phyloP scores from a whole-genome alignment of 2,329 filamentous ascomycete genomes.

The Lachnum nothofagi region DNA sequence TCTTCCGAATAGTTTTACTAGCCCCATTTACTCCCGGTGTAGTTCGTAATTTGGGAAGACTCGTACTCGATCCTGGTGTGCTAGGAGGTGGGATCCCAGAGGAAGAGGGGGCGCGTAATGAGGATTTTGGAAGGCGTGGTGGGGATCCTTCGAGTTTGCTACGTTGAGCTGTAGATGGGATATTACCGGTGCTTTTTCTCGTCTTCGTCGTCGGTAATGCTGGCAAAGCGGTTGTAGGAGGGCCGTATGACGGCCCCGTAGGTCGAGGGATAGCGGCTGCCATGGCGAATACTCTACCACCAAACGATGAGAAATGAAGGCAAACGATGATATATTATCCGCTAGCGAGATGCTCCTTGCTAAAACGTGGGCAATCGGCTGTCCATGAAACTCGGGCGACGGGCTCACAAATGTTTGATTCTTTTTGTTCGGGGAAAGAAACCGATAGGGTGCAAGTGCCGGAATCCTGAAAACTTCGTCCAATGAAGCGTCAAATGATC shows the following conservation, averaged over 20 bases:
- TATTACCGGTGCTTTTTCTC: constrained; percentile 57
- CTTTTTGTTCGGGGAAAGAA: constrained; percentile 11
- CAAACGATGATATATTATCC: constrained; percentile 15
- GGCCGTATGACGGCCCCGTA: constrained; percentile 63
- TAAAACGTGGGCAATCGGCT: constrained; percentile 12
- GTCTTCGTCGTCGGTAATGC: constrained; percentile 69
- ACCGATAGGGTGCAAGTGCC: constrained; percentile 7
- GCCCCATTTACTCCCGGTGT: constrained; percentile 52
- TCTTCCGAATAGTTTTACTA: constrained; percentile 72
- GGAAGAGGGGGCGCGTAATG: constrained; percentile 55
- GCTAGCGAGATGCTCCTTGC: constrained; percentile 17
- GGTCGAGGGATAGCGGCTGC: constrained; percentile 41
- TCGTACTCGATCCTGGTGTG: constrained; percentile 45
- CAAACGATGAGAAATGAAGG: constrained; percentile 4
- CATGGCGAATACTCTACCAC: constrained; percentile 16
- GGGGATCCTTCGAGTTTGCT: constrained; percentile 16
- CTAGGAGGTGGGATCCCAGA: constrained; percentile 49
- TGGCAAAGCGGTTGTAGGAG: constrained; percentile 67
- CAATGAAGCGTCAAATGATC: constrained; percentile 17
- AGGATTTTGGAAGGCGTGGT: constrained; percentile 47
- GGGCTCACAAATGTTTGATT: constrained; percentile 15
- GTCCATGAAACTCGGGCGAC: constrained; percentile 26
- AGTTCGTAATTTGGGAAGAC: constrained; percentile 52
- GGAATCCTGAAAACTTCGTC: constrained; percentile 10
- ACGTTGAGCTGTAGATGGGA: constrained; percentile 52